phyloP scores from a whole-genome alignment of 352 stramenopile species.

The Globisporangium iwayamae region DNA sequence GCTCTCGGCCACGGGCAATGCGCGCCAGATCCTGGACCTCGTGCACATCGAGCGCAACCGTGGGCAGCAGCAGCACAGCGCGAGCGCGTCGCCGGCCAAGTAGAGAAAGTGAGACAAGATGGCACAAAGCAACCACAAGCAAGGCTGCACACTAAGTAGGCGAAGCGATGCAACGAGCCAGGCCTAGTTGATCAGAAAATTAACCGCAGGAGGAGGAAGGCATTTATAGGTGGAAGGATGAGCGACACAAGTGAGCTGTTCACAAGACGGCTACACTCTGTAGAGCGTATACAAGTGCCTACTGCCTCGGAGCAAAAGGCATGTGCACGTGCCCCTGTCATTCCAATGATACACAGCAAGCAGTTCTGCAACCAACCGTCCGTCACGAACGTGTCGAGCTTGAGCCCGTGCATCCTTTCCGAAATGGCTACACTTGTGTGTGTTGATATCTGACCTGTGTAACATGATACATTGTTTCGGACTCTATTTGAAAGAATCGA shows the following conservation, averaged over 20 bases:
- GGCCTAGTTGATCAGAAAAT: neutral
- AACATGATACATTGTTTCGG: neutral
- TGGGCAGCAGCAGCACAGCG: slow-evolving; percentile 2
- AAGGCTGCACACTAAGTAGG: neutral
- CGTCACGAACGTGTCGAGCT: too few relatives aligned
- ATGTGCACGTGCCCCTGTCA: too few relatives aligned
- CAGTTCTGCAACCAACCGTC: too few relatives aligned
- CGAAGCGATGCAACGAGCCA: neutral
- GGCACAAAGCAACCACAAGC: neutral
- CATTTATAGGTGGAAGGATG: neutral
- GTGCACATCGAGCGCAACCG: slow-evolving; percentile 71
- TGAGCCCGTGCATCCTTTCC: too few relatives aligned
- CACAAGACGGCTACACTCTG: neutral
- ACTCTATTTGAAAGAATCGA: too few relatives aligned
- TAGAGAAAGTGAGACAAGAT: neutral
- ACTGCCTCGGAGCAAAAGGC: too few relatives aligned
- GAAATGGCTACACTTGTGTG: neutral
- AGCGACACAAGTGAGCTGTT: neutral
- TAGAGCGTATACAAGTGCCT: too few relatives aligned
- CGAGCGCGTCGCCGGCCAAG: slow-evolving; percentile 16
- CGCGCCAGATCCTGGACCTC: slow-evolving; percentile 86
- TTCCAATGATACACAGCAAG: too few relatives aligned
- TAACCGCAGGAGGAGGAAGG: too few relatives aligned
- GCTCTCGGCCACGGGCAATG: slow-evolving; percentile 82
- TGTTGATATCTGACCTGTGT: neutral